A percentile compares a stretch with the other conserved stretches of the same genome.
Conservation (phyloP, 1,139 yeast genomes). For the Blastobotrys arbuscula region DNA sequence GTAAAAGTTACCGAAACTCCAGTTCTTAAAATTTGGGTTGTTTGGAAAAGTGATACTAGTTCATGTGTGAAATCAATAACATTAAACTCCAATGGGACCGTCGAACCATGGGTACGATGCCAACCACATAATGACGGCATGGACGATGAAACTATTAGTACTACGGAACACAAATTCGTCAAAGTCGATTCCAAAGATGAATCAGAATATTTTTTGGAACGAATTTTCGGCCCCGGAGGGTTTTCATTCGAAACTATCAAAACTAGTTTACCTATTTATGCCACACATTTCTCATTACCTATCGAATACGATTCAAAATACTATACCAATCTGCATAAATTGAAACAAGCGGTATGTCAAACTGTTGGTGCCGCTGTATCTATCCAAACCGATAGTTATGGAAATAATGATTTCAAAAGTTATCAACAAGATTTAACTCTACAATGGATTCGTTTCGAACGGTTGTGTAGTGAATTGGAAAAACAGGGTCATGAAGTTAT, state of each 20-base stretch:
- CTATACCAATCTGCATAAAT: slow-evolving; percentile 8
- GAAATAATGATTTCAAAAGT: slow-evolving; percentile 20
- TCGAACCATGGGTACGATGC: slow-evolving; percentile 9
- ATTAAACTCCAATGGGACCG: slow-evolving; percentile 18
- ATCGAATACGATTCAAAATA: slow-evolving; percentile 3
- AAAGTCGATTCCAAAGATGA: slow-evolving; percentile 25
- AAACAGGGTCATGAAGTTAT: slow-evolving; percentile 54
- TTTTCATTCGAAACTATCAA: slow-evolving; percentile 43
- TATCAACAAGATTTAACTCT: slow-evolving; percentile 32
- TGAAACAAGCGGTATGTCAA: slow-evolving; percentile 25
- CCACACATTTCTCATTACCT: slow-evolving; percentile 22
- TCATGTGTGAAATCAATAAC: slow-evolving; percentile 41
- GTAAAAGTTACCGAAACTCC: slow-evolving; percentile 23
- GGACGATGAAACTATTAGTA: slow-evolving; percentile 4
- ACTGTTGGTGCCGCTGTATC: slow-evolving; percentile 30
- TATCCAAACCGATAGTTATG: slow-evolving; percentile 13
- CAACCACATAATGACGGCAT: slow-evolving; percentile 9
- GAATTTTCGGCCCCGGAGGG: slow-evolving; percentile 45
- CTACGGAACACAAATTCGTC: slow-evolving; percentile 5
- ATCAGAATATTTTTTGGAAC: slow-evolving; percentile 39
- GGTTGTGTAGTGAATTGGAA: slow-evolving; percentile 62
- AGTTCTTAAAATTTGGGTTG: slow-evolving; percentile 32
- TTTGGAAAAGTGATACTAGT: slow-evolving; percentile 63
- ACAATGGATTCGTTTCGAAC: slow-evolving; percentile 57
- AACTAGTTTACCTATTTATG: slow-evolving; percentile 41